Evolutionary conservation across 805 yeast species (phyloP), one percentile per base, ranked within the genome.

Genomic region (Ogataea saltuana): DNA sequence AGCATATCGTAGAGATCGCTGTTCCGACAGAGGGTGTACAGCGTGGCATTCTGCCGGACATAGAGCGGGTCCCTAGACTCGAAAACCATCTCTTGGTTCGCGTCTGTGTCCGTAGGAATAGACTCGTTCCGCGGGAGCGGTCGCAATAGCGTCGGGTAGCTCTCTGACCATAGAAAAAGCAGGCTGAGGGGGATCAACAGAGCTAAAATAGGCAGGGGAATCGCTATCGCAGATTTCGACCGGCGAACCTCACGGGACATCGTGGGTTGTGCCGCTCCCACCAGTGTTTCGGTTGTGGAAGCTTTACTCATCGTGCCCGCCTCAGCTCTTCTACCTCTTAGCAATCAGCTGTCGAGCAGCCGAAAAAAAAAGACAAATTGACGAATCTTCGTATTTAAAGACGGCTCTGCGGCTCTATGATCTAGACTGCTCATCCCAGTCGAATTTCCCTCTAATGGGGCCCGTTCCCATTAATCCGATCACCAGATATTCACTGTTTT

Each of bases 21-120:
- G 59, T 87, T 85, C 51, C 89, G 72, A 32, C 87, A 88, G 26
- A 87, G 67, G 2, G 88, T 79, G 51, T 84, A 78, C 51, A 86
- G 71, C 0, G 88, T 78, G 3, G 88, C 90, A 48, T 76, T 83
- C 25, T 40, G 44, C 18, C 27, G 43, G 19, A 20, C 11, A 10
- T n/a, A 4, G n/a, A 5, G 28, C 28, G 12, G 6, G 6, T 6
- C n/a, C 12, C n/a, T 12, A 6, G 28, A 25, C 12, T 25, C 28
- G 4, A 25, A 13, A n/a, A n/a, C n/a, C n/a, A n/a, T n/a, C n/a
- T n/a, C n/a, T n/a, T n/a, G n/a, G n/a, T n/a, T n/a, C n/a, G n/a
- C n/a, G n/a, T 30, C 18, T n/a, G 9, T n/a, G 33, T 4, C 33
- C 11, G 21, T 17, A 11, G 17, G 33, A 26, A 26, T 10, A 26